A percentile compares a stretch with the other conserved stretches of the same genome.
phyloP scores from a whole-genome alignment of 2,329 filamentous ascomycete genomes.

The Paecilomyces dactylethromorphus region DNA sequence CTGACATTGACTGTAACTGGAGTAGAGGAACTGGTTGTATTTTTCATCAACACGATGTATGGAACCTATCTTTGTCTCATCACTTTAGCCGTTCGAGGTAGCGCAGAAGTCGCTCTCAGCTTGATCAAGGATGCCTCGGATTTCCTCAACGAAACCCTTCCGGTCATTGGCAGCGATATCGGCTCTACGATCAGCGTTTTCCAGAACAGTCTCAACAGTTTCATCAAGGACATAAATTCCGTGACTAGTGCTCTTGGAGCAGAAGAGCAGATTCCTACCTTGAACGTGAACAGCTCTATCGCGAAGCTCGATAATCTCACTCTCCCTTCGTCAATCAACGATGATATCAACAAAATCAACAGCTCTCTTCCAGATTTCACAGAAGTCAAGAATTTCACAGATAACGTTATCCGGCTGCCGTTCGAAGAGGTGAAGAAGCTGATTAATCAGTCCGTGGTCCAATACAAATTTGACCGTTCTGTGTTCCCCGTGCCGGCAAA shows the following conservation, averaged over 20 bases:
- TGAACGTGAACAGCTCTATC: slow-evolving; percentile 62
- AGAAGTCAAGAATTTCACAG: slow-evolving; percentile 75
- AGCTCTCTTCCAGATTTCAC: slow-evolving; percentile 74
- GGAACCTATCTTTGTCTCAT: slow-evolving; percentile 87
- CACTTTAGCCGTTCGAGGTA: slow-evolving; percentile 73
- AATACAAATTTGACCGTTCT: slow-evolving; percentile 70
- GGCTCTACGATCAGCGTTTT: slow-evolving; percentile 40
- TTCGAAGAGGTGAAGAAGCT: slow-evolving; percentile 73
- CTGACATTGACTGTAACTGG: slow-evolving; percentile 73
- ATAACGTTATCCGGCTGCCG: slow-evolving; percentile 65
- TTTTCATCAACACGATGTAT: slow-evolving; percentile 84
- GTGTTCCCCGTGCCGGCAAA: slow-evolving; percentile 80
- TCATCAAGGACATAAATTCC: slow-evolving; percentile 50
- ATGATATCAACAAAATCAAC: slow-evolving; percentile 67
- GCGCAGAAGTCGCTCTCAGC: slow-evolving; percentile 62
- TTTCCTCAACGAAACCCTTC: slow-evolving; percentile 52
- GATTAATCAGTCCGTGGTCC: slow-evolving; percentile 64
- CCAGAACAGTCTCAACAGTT: slow-evolving; percentile 47
- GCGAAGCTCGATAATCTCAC: slow-evolving; percentile 62
- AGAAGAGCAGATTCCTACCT: slow-evolving; percentile 38
- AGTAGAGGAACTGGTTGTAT: slow-evolving; percentile 81
- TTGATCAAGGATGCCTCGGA: slow-evolving; percentile 55
- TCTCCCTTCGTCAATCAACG: slow-evolving; percentile 61
- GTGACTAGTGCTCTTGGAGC: slow-evolving; percentile 46
- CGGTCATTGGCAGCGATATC: slow-evolving; percentile 41